Evolutionary conservation across 495 filamentous ascomycete genomes (phyloP).

Genomic region (Lichenothelia convexa): DNA sequence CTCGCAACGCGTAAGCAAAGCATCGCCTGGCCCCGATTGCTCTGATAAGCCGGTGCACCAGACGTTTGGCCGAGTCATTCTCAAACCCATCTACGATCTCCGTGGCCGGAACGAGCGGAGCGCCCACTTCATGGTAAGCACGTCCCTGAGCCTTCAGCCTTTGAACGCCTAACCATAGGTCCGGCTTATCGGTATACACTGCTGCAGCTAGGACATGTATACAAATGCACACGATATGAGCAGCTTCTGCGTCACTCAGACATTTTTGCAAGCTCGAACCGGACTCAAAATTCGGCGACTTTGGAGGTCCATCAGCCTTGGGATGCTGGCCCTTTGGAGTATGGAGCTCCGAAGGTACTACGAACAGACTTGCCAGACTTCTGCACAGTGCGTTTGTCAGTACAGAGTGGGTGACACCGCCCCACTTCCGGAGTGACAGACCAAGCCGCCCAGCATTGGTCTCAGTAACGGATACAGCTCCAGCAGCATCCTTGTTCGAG

Average conservation of each 20-base stretch:
- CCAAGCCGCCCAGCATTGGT: not conserved
- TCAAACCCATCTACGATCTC: constrained; percentile 34
- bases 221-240: constrained; percentile 35
- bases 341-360: not conserved
- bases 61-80: constrained; percentile 38
- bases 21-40: constrained; percentile 33
- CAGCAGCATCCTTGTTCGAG: not conserved
- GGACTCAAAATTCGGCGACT: not conserved
- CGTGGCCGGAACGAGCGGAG: not conserved
- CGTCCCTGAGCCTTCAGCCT: not conserved
- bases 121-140: not conserved
- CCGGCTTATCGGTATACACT: constrained; percentile 27
- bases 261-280: too few species aligned
- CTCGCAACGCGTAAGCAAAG: constrained; percentile 34
- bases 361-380: not conserved
- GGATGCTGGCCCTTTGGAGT: not conserved
- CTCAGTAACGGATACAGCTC: not conserved
- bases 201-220: constrained; percentile 38
- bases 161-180: not conserved
- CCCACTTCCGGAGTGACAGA: not conserved
- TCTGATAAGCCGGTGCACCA: constrained; percentile 35
- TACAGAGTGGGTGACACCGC: not conserved
- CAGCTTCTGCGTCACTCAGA: constrained; percentile 35
- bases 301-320: not conserved
- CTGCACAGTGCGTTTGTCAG: not conserved